Evolutionary conservation across 1,139 yeast species (phyloP), one percentile per base, ranked within the genome.

Genomic region (Debaryomycetaceae sp.): DNA sequence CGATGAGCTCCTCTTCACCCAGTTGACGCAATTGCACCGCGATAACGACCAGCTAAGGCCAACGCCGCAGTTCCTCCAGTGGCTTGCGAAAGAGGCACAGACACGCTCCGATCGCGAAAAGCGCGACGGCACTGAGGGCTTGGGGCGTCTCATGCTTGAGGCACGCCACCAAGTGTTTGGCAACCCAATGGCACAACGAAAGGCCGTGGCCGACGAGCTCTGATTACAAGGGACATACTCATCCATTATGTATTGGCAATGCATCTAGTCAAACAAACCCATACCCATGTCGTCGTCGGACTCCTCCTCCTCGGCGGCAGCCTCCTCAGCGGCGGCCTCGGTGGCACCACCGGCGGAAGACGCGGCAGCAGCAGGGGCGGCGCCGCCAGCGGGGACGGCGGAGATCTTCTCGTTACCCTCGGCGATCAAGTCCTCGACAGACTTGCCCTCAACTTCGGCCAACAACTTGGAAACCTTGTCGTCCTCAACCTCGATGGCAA

Each of bases 351-450:
- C 75, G 53, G 81, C 78, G 55, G 81, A 80, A 59, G 75, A 78
- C 54, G 71, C 78, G 58, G 73, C 74, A 53, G 75, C 73, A 57
- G 84, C 74, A 53, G 85, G 76, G 61, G 89, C 89, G 60, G 95
- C 89, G 73, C 91, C 96, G 69, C 95, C 98, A 63, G 96, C 61
- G 71, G 98, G 97, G 50, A 89, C 95, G 48, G 96, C 76, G 52
- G 97, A 89, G 63, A 91, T 83, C 78, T 91, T 91, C 69, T 79
- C 71, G 67, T 84, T 72, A 77, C 98, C 98, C 71, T 80, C 94
- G 59, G 96, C 91, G 54, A 91, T 82, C 72, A 91, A 82, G 71
- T 88, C 96, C 51, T 75, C 80, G 61, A 83, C 77, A 61, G 76
- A 69, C 83, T 91, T 91, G 71, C 97, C 98, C 70, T 85, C 89